These are phyloP conservation scores for Globisporangium abappressorium DNA, from an alignment of 352 stramenopile species.

Conservation along the genomic window DNA sequence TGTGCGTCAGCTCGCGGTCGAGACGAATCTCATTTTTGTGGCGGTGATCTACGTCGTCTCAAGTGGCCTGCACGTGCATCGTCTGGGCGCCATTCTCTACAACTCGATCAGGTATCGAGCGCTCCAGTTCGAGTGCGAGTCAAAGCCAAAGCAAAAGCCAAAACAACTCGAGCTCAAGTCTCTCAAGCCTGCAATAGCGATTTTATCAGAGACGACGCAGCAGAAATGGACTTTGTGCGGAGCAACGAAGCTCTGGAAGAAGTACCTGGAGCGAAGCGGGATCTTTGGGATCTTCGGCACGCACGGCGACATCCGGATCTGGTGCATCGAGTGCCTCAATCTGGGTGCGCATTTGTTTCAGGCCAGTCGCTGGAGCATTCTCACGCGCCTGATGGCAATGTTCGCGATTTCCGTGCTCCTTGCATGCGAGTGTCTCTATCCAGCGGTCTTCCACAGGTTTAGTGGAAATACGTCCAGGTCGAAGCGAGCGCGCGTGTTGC, in stretches of 20 bases:
- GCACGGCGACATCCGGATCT: conserved; percentile 12
- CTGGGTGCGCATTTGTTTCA: conserved; percentile 11
- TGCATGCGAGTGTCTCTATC: conserved; percentile 4
- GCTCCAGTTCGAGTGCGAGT: conserved; percentile 6
- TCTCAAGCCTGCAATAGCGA: neutral
- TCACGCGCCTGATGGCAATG: neutral
- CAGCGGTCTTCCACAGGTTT: conserved; percentile 4
- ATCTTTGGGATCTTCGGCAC: conserved; percentile 9
- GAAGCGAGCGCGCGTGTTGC: neutral
- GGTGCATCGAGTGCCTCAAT: conserved; percentile 14
- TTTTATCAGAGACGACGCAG: neutral
- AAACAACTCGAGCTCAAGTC: neutral
- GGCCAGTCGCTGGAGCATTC: neutral
- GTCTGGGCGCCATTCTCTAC: neutral
- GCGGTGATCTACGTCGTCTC: neutral
- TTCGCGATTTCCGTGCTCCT: neutral
- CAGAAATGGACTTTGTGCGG: neutral
- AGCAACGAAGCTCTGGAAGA: neutral
- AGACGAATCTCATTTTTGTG: conserved; percentile 1
- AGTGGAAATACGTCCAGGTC: neutral
- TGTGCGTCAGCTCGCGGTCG: conserved; percentile 9
- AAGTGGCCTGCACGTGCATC: neutral
- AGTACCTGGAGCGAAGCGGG: conserved; percentile 3
- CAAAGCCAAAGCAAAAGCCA: neutral
- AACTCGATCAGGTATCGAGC: neutral